Base-by-base conservation (phyloP, 83 land plant species). In the Picea abies region DNA sequence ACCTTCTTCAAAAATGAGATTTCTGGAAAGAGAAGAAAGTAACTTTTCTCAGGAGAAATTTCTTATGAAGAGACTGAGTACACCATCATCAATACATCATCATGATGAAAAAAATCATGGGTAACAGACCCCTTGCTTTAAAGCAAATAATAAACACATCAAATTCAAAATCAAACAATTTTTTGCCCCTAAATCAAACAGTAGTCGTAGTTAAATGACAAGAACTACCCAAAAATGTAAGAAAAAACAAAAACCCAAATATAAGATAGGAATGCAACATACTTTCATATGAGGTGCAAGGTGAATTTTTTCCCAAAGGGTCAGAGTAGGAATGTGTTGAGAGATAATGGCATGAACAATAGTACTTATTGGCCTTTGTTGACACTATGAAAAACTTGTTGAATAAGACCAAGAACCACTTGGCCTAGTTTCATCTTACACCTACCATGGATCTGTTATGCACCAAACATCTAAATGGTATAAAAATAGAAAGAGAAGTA, bases 371-470 rank as follows among this genome's bases (percentile, higher is more conserved):
- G 91, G 56, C 29, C 88, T 83, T 15, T 61, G 64, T 11, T 85
- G 90, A 56, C 84, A 70, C 70, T 89, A 89, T 25, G 84, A 67
- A 12, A 84, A 32, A 77, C 79, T 89, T 81, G 86, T 78, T 90
- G 91, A 89, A 76, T 89, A 90, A 63, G 90, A 64, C 88, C 88
- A 89, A 76, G 85, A 63, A 35, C 86, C 86, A 70, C 84, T 82
- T 82, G 79, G 75, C 64, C 86, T 65, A 60, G 60, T 68, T 23
- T 80, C 85, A 81, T 91, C 90, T 83, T 67, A 88, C 0, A 63
- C 83, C 81, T 37, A 47, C 44, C 65, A 14, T 15, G 25, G 77
- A 62, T 84, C 82, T 26, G 29, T 26, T 26, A 26, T 26, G 29
- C 29, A 26, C 29, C 29, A 26, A 26, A 26, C 29, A 26, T 26